Evolutionary conservation across 2,329 filamentous ascomycete species (phyloP), one percentile per base, ranked within the genome.

Genomic region (Madurella fahalii): DNA sequence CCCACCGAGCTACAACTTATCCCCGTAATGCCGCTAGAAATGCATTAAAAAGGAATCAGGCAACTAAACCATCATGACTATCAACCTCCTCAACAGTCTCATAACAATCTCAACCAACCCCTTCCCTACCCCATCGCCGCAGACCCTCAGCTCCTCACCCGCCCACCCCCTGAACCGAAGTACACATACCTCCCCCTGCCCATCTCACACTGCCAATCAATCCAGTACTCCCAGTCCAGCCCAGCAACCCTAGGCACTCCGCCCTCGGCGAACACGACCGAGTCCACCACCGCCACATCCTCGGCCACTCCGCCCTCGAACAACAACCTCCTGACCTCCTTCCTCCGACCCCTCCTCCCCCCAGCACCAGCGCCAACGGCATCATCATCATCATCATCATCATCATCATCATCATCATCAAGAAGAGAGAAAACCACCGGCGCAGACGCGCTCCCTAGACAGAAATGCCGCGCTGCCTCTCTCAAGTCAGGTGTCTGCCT

Each of bases 171-270:
- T 20, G 13, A 18, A 18, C 30, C 50, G 11, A 16, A 34, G 15
- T 47, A 39, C 30, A 40, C 37, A 46, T 46, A 59, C 18, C 44
- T 46, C 17, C 40, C 57, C 12, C 30, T 42, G 15, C 49, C 52
- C 37, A 39, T 20, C 17, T 30, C 17, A 17, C 20, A 40, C 54
- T 55, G 52, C 54, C 57, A 57, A 2, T 30, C 9, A 11, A 57
- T 39, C 57, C 57, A 57, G 16, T 59, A 51, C 20, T 13, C 42
- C 54, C 54, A 57, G 32, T 59, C 57, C 20, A 49, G 12, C 39
- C 40, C 48, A 15, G 51, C 52, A 1, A 57, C 20, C 20, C 39
- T 41, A 13, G 54, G 52, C 32, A 55, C 39, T 5, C 50, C 32
- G 30, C 57, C 52, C 2, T 15, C 9, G 5, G 18, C 53, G n/a